Evolutionary conservation across 176 grass and related monocot genomes (phyloP).

Genomic region (Olyra latifolia): DNA sequence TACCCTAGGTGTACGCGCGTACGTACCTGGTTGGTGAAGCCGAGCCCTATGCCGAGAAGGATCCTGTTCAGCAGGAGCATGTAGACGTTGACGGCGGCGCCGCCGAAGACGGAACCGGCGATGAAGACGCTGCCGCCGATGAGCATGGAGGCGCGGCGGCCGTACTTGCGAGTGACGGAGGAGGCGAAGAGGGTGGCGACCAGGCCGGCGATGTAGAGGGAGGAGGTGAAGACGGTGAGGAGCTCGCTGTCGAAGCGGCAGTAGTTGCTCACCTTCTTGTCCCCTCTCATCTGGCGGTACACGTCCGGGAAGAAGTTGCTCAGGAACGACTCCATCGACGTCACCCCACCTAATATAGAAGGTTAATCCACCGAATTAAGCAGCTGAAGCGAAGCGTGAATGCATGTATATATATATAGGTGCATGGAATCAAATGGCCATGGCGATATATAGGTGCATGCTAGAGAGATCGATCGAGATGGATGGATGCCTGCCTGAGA

Average conservation of each 20-base stretch:
- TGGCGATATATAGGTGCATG: no score
- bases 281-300: constrained; percentile 56
- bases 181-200: constrained; percentile 74
- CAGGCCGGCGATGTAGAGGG: constrained; percentile 91
- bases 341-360: constrained; percentile 57
- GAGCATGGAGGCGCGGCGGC: constrained; percentile 83
- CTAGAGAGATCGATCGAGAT: no score
- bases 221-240: constrained; percentile 89
- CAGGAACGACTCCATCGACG: constrained; percentile 80
- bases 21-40: constrained; percentile 91
- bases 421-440: no score
- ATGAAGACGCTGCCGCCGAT: constrained; percentile 77
- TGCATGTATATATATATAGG: no score
- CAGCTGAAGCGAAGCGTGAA: no score
- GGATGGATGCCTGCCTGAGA: constrained; percentile 47
- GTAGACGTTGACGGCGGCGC: constrained; percentile 66
- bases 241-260: constrained; percentile 93
- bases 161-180: constrained; percentile 59
- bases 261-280: constrained; percentile 64
- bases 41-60: constrained; percentile 80
- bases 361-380: no score
- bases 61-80: constrained; percentile 86
- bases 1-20: no score
- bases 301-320: constrained; percentile 77
- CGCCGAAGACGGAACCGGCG: constrained; percentile 58